Conservation (phyloP, 208 protist species). For the Leishmania gerbilli region DNA sequence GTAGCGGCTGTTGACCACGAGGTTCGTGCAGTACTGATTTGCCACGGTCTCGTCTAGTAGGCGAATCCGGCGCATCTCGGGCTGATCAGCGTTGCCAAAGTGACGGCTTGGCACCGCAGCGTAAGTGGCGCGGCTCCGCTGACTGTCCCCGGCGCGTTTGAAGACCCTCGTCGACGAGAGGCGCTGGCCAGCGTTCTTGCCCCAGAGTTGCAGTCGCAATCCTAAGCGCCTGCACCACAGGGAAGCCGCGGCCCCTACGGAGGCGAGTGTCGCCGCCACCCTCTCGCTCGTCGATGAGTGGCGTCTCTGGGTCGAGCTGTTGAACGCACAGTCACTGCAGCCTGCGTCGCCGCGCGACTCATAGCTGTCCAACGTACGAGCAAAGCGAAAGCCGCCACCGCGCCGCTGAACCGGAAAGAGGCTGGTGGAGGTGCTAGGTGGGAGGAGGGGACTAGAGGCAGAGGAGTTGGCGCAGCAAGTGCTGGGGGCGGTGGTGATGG, state of each 20-base stretch:
- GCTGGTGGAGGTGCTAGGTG: not conserved
- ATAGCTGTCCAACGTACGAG: not conserved
- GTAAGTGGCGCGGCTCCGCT: not conserved
- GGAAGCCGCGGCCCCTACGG: not conserved
- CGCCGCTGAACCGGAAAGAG: slow-evolving; percentile 8
- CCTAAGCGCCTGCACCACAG: not conserved
- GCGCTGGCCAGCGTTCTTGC: not conserved
- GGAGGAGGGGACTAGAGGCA: not conserved
- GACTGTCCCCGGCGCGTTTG: not conserved
- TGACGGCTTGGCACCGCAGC: not conserved
- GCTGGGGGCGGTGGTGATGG: not conserved
- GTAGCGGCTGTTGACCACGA: slow-evolving; percentile 94
- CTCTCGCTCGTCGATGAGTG: not conserved
- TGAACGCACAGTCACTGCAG: not conserved
- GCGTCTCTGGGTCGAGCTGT: not conserved
- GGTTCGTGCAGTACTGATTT: slow-evolving; percentile 77
- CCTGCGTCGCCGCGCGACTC: not conserved
- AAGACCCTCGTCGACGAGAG: not conserved
- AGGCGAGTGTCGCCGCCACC: not conserved
- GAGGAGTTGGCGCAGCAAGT: not conserved
- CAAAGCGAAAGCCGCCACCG: not conserved
- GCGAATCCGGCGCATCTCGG: slow-evolving; percentile 44
- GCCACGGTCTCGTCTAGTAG: slow-evolving; percentile 48
- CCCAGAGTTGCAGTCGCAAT: not conserved
- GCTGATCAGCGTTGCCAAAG: not conserved